Evolutionary conservation across 2,329 filamentous ascomycete genomes (phyloP), one percentile per base, ranked within the genome.

Genomic region (Shiraia sp.): DNA sequence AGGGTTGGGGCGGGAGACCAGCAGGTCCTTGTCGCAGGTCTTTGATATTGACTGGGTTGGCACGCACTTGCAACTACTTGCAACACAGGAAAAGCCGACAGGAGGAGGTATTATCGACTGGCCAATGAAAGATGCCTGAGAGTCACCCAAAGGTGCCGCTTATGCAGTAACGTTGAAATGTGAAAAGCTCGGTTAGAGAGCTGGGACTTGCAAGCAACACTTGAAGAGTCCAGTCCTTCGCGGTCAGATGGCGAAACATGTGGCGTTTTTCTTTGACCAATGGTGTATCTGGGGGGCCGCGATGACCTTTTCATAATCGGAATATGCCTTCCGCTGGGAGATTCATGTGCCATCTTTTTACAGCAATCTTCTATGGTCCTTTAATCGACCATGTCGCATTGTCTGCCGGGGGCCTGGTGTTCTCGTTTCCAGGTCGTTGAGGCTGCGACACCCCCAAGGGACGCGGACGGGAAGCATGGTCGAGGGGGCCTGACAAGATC

Each of bases 401-500:
- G n/a, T n/a, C n/a, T n/a, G n/a, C n/a, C n/a, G n/a, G 49, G 51
- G 51, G 42, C 42, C 35, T 46, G 47, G 45, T 37, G 43, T 40
- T 40, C 52, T 48, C 25, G 43, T 27, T 59, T 54, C 53, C 56
- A 55, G 45, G 55, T 55, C 49, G 47, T 29, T 45, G 28, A 40
- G 35, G 40, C 51, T 45, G 44, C 50, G 44, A 64, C 56, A n/a
- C n/a, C 65, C 61, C 64, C 61, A 45, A 65, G 59, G 63, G 52
- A 42, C 45, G 57, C 64, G 64, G 65, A n/a, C n/a, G n/a, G n/a
- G 65, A 67, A 65, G 64, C 65, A 63, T 59, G 65, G 65, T 67
- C 54, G 65, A 66, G 61, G 63, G 63, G 53, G 55, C 63, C 56
- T 63, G 61, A 29, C 15, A 56, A 33, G 65, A 68, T 68, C 63